A percentile compares a stretch with the other conserved stretches of the same genome.
These are phyloP conservation scores for Kickxella alabastrina DNA, from an alignment of 192 early-diverging fungal genomes.

Conservation along the genomic window DNA sequence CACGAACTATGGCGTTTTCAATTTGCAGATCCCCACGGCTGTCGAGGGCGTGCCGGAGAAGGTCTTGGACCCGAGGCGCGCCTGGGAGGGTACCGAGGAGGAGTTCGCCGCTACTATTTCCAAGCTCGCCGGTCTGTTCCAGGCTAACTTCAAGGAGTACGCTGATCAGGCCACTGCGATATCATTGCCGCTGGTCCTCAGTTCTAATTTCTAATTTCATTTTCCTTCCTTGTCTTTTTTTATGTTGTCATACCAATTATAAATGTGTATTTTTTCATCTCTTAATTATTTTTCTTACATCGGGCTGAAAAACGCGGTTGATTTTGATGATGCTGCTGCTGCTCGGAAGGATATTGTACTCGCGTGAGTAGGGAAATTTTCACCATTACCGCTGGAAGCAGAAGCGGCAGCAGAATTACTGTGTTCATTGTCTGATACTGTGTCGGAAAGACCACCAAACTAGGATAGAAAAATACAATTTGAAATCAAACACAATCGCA, in stretches of 20 bases:
- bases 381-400: too few species aligned
- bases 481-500: too few species aligned
- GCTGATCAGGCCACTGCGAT: slow-evolving; percentile 71
- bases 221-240: slow-evolving; percentile 1
- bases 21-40: slow-evolving; percentile 79
- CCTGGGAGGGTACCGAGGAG: slow-evolving; percentile 75
- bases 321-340: too few species aligned
- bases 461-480: too few species aligned
- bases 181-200: slow-evolving; percentile 70
- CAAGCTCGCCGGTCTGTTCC: slow-evolving; percentile 81
- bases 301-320: too few species aligned
- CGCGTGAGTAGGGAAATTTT: too few species aligned
- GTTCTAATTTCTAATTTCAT: slow-evolving; percentile 24
- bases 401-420: too few species aligned
- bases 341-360: too few species aligned
- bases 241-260: not conserved
- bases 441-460: too few species aligned
- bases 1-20: slow-evolving; percentile 83
- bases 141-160: slow-evolving; percentile 86
- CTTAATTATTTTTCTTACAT: too few species aligned
- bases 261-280: too few species aligned
- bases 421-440: too few species aligned
- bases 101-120: slow-evolving; percentile 62
- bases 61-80: slow-evolving; percentile 80
- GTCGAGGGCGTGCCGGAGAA: slow-evolving; percentile 75